Evolutionary conservation across 2,329 filamentous ascomycete genomes (phyloP).

Genomic region (Plenodomus biglobosus): DNA sequence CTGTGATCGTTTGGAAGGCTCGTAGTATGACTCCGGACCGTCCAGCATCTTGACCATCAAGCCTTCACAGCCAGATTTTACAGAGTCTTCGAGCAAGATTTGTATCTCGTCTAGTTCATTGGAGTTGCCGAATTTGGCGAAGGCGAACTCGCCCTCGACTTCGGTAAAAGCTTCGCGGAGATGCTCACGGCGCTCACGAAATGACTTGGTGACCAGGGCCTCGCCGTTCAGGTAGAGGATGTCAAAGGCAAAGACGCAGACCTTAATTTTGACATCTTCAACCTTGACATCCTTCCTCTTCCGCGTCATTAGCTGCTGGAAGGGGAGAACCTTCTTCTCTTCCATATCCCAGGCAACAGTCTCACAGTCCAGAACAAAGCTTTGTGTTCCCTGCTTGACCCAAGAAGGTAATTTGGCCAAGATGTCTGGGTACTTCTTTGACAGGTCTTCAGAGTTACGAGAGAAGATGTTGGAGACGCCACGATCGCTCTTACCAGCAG

Average conservation of each 20-base stretch:
- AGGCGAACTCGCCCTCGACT: conserved; percentile 86
- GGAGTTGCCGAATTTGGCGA: conserved; percentile 83
- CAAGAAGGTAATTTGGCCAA: conserved; percentile 82
- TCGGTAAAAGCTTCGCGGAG: conserved; percentile 72
- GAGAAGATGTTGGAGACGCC: conserved; percentile 95
- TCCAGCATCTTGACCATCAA: conserved; percentile 99
- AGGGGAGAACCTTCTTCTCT: conserved; percentile 93
- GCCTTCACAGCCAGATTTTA: conserved; percentile 94
- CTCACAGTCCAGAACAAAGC: conserved; percentile 98
- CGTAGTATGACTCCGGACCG: conserved; percentile 87
- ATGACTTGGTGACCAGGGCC: conserved; percentile 79
- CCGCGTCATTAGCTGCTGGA: conserved; percentile 96
- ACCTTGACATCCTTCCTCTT: conserved; percentile 97
- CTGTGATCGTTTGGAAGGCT: conserved; percentile 91
- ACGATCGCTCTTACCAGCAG: conserved; percentile 65
- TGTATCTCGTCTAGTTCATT: conserved; percentile 94
- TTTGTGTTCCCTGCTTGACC: conserved; percentile 87
- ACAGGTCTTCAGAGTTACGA: conserved; percentile 93
- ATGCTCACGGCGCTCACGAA: conserved; percentile 79
- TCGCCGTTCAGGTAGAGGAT: conserved; percentile 91
- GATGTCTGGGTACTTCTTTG: conserved; percentile 97
- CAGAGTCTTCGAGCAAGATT: conserved; percentile 84
- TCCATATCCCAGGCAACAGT: conserved; percentile 95
- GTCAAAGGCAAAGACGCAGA: conserved; percentile 96
- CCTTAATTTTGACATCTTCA: conserved; percentile 93